Base-by-base conservation (phyloP, 2,329 filamentous ascomycete genomes). In the Ceratocystis papillata region DNA sequence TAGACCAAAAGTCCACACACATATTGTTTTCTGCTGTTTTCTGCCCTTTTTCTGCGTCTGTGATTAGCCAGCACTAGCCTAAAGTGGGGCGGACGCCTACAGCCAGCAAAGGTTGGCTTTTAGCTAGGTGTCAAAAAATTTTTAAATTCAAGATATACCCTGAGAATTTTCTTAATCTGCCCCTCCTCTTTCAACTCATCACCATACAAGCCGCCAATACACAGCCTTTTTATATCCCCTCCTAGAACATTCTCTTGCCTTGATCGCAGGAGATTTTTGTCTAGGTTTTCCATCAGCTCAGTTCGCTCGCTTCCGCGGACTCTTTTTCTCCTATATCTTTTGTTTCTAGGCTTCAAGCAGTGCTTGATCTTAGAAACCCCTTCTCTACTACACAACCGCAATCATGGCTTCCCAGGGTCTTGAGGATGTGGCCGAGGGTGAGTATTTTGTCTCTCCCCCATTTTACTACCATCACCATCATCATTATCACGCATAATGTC, bases 351-450 rank as follows among this genome's bases (percentile, higher is more conserved):
- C 90, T 84, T 81, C 84, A 88, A 86, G 83, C 86, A 80, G 80
- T 78, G 87, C 86, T 88, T 90, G 88, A 85, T 87, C 86, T 83
- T 84, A 81, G 81, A 81, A 75, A 83, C 84, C 68, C 69, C 67
- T 48, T 53, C 46, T 68, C 78, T 74, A 28, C 48, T 53, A 28
- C 48, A 53, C 74, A 80, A 82, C 81, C 87, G 87, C 90, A 93
- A 96, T 88, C 85, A 97, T 97, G 93, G 93, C 92, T 90, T 89
- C 90, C 75, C 96, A 95, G 85, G 93, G 93, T 84, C 90, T 97
- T 82, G 92, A 96, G 84, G 93, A 97, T 79, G 87, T 96, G 81
- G 88, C 90, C 78, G 91, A 96, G 84, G 85, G 90, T 96, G 83
- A 82, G 90, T 66, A 41, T 62, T 33, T 53, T 55, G 44, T 64